A percentile compares a stretch with the other conserved stretches of the same genome.
Evolutionary conservation across 345 rosid genomes (phyloP).

Genomic region (Arabis hirsuta): DNA sequence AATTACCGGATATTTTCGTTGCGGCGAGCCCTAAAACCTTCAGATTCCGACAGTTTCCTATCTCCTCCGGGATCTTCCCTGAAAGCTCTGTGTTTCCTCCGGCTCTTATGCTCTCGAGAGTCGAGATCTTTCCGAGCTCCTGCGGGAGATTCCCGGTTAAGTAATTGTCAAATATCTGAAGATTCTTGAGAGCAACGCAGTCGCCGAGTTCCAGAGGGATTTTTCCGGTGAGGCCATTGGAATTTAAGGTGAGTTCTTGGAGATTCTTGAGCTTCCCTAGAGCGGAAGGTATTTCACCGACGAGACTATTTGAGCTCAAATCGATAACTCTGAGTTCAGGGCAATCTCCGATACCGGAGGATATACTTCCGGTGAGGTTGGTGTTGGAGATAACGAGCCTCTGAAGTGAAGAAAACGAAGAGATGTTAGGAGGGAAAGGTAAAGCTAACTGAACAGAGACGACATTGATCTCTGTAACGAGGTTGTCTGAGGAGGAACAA

Average conservation of each 20-base stretch:
- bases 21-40: conserved; percentile 75
- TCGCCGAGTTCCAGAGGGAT: conserved; percentile 73
- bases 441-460: conserved; percentile 59
- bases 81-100: conserved; percentile 81
- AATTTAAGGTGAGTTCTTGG: conserved; percentile 66
- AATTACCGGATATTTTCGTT: conserved; percentile 69
- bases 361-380: conserved; percentile 70
- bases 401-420: conserved; percentile 56
- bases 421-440: conserved; percentile 63
- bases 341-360: conserved; percentile 59
- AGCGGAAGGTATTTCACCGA: conserved; percentile 70
- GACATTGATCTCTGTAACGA: conserved; percentile 63
- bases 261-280: conserved; percentile 72
- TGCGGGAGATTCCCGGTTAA: conserved; percentile 62
- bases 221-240: conserved; percentile 67
- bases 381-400: conserved; percentile 60
- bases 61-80: conserved; percentile 71
- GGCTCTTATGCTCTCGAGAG: conserved; percentile 62
- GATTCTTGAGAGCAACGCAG: conserved; percentile 62
- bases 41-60: conserved; percentile 69
- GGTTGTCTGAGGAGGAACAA: conserved; percentile 51
- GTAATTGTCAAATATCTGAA: conserved; percentile 65
- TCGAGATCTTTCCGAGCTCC: conserved; percentile 62
- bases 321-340: conserved; percentile 49
- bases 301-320: conserved; percentile 71